Conservation (phyloP, 1,284 basidiomycete genomes). For the Coniophora puteana region DNA sequence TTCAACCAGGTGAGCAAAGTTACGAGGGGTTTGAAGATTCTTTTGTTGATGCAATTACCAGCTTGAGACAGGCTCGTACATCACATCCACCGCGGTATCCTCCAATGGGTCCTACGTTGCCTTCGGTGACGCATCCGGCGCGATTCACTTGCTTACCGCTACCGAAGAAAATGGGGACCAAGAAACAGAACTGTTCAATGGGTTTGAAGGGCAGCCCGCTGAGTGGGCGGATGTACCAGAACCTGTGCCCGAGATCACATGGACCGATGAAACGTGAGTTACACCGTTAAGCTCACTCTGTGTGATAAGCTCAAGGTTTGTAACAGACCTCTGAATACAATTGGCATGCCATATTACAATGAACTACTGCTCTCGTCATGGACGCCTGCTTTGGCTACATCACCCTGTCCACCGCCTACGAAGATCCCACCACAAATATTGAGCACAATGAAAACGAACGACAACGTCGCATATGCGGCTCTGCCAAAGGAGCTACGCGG, state of each 20-base stretch:
- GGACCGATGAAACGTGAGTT: slow-evolving; percentile 78
- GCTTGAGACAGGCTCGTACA: slow-evolving; percentile 69
- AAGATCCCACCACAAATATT: slow-evolving; percentile 81
- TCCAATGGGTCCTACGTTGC: slow-evolving; percentile 88
- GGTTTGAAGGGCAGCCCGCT: slow-evolving; percentile 79
- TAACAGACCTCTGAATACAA: slow-evolving; percentile 76
- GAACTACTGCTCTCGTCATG: slow-evolving; percentile 79
- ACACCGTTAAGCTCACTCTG: background rate
- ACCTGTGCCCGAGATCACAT: slow-evolving; percentile 68
- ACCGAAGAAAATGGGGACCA: slow-evolving; percentile 53
- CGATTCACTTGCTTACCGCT: slow-evolving; percentile 81
- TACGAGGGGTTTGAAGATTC: background rate
- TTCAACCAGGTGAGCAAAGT: slow-evolving; percentile 80
- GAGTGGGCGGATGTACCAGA: slow-evolving; percentile 83
- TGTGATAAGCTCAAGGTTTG: background rate
- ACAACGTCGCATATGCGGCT: slow-evolving; percentile 85
- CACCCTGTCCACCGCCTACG: slow-evolving; percentile 58
- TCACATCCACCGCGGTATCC: slow-evolving; percentile 82
- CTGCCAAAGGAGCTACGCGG: slow-evolving; percentile 83
- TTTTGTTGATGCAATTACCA: slow-evolving; percentile 23
- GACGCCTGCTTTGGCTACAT: slow-evolving; percentile 50
- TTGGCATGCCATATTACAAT: slow-evolving; percentile 90
- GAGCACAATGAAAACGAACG: slow-evolving; percentile 78
- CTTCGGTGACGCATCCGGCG: slow-evolving; percentile 88
- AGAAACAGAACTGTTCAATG: slow-evolving; percentile 83